A percentile compares a stretch with the other conserved stretches of the same genome.
phyloP scores from a whole-genome alignment of 371 early-diverging fungal genomes.

The Mortierella polycephala region DNA sequence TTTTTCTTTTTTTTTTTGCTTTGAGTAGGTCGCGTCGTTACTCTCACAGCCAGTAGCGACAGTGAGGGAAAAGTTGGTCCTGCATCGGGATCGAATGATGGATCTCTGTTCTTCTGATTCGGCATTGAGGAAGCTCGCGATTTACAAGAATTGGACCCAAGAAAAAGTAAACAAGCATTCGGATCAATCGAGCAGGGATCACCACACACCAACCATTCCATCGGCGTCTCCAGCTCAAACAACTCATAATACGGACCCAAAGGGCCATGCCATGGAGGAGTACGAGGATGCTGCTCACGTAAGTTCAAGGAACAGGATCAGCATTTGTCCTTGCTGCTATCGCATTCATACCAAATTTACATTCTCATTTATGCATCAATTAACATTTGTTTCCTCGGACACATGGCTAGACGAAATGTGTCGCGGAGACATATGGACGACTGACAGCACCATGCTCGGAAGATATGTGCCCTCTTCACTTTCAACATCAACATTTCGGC shows the following conservation, averaged over 20 bases:
- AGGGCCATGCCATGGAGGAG: background rate
- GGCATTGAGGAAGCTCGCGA: constrained; percentile 1
- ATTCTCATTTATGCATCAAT: background rate
- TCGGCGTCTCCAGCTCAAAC: too few species aligned
- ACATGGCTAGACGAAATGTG: background rate
- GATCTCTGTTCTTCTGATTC: constrained; percentile 18
- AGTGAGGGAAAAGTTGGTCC: constrained; percentile 7
- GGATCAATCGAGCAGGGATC: background rate
- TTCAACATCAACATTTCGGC: background rate
- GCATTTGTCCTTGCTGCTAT: background rate
- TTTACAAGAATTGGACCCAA: constrained; percentile 11
- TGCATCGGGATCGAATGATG: constrained; percentile 10
- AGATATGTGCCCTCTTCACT: constrained; percentile 27
- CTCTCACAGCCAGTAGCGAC: constrained; percentile 6
- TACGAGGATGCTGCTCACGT: background rate
- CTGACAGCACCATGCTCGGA: constrained; percentile 30
- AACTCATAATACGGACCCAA: background rate
- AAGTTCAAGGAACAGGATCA: background rate
- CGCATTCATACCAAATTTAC: too few species aligned
- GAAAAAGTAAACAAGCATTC: background rate
- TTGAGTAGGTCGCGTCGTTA: constrained; percentile 8
- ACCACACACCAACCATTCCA: background rate
- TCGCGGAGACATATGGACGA: constrained; percentile 14
- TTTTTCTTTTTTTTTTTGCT: background rate
- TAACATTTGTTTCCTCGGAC: background rate